Conservation (phyloP, 768 basidiomycete genomes). For the Phaffia tasmanica region DNA sequence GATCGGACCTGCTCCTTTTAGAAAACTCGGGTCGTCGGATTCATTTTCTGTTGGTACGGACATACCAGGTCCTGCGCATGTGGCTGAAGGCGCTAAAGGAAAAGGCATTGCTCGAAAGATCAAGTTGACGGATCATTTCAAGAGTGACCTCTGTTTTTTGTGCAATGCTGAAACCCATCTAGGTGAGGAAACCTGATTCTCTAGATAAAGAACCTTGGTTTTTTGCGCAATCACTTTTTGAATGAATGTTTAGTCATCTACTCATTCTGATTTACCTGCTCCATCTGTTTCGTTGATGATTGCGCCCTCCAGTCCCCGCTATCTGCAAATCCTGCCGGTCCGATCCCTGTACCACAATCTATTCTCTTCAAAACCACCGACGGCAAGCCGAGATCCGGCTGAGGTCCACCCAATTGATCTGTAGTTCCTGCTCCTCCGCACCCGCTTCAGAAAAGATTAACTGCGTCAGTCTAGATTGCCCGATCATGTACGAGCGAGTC, state of each 20-base stretch:
- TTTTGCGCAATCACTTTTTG: too few relatives aligned
- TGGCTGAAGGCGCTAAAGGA: conserved; percentile 36
- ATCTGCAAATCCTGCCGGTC: conserved; percentile 55
- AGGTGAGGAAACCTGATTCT: not conserved
- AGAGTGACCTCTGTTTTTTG: conserved; percentile 55
- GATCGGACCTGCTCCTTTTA: conserved; percentile 12
- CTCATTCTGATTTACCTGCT: not conserved
- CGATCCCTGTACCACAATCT: conserved; percentile 48
- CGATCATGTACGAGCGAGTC: conserved; percentile 63
- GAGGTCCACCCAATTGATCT: conserved; percentile 54
- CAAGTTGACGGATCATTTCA: conserved; percentile 67
- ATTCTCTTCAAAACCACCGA: conserved; percentile 49
- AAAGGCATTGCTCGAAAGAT: conserved; percentile 31
- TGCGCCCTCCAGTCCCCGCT: conserved; percentile 28
- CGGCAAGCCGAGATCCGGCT: conserved; percentile 50
- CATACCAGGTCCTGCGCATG: conserved; percentile 32
- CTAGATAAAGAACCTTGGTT: too few relatives aligned
- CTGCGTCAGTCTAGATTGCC: conserved; percentile 80
- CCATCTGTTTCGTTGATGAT: too few relatives aligned
- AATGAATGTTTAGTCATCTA: conserved; percentile 2
- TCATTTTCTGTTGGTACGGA: too few relatives aligned
- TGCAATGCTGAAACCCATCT: conserved; percentile 43
- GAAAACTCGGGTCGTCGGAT: too few relatives aligned
- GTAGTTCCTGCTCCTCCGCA: conserved; percentile 55
- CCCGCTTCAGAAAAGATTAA: conserved; percentile 50